phyloP scores from a whole-genome alignment of 805 yeast species.

The Yarrowia sp. region DNA sequence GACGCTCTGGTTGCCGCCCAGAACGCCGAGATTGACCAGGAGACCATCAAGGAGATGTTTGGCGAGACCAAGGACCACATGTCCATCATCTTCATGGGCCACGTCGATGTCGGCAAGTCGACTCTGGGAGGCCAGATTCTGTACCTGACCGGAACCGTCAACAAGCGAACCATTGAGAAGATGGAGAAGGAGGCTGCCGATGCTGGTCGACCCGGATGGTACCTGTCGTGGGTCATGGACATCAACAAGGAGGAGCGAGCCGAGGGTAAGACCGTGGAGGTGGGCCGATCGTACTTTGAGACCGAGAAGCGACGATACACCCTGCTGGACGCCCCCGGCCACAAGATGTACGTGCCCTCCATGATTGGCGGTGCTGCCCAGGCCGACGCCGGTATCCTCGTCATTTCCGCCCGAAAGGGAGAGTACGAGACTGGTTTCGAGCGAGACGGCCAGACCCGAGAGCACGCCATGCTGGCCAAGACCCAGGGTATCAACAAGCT shows the following conservation, averaged over 20 bases:
- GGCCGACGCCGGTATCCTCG: conserved; percentile 98
- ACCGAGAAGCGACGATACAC: conserved; percentile 98
- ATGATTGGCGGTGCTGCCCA: conserved; percentile 99
- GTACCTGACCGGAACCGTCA: conserved; percentile 94
- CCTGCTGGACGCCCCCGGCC: conserved; percentile 98
- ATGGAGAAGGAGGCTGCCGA: conserved; percentile 98
- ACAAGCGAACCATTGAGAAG: conserved; percentile 97
- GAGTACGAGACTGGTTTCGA: conserved; percentile 99
- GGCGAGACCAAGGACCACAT: conserved; percentile 87
- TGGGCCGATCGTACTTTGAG: conserved; percentile 96
- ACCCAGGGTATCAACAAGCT: conserved; percentile 97
- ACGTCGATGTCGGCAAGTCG: conserved; percentile 99
- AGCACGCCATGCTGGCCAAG: conserved; percentile 95
- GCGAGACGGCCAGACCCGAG: conserved; percentile 98
- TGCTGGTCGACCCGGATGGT: conserved; percentile 99
- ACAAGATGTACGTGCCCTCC: conserved; percentile 97
- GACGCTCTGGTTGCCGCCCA: conserved; percentile 69
- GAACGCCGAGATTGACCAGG: conserved; percentile 85
- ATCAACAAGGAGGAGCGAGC: conserved; percentile 98
- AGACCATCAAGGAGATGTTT: conserved; percentile 87
- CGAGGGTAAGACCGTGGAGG: conserved; percentile 99
- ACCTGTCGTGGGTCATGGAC: conserved; percentile 99
- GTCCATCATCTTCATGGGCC: conserved; percentile 98
- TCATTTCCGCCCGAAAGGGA: conserved; percentile 98
- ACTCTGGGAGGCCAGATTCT: conserved; percentile 99